Evolutionary conservation across 768 basidiomycete genomes (phyloP), one percentile per base, ranked within the genome.

Genomic region (Megacollybia marginata): DNA sequence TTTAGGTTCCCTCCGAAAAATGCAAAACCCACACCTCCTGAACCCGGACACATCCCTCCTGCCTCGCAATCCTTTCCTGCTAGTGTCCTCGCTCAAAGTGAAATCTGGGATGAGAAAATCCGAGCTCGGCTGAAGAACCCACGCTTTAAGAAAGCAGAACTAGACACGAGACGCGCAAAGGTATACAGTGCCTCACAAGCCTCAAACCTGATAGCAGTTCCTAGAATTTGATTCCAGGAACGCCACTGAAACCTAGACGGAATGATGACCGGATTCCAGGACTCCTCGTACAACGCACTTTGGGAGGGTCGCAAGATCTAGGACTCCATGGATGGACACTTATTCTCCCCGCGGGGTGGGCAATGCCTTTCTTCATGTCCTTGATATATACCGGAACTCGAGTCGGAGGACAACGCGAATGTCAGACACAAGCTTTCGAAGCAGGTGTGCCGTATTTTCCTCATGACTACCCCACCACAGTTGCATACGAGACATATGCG

Each of bases 301-400:
- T 89, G 18, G 80, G 82, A 53, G 57, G 61, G 20, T 49, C 13
- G 57, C 61, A 8, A 52, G 52, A 34, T 57, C 63, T 13, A 54
- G 69, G 74, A 1, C 68, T 92, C 31, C 83, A 92, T 57, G 93
- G 94, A 35, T 96, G 90, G 86, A 92, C 84, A 8, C 68, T 99
- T 9, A 71, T 96, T 43, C 63, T 95, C 32, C 95, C 95, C 3
- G 72, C 80, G 1, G 92, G 91, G 11, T 98, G 93, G 92, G 77
- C 79, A 0, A 95, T 92, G 85, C 75, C 93, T 1, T 92, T 98
- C 67, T 81, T 89, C 54, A 75, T 74, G 36, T 94, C 93, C 2
- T 76, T 99, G 46, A 74, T 76, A 3, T 83, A 81, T 63, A 92
- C 93, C 0, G 86, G 88, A 18, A 89, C 88, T 1, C 84, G 92